Evolutionary conservation across 2,329 filamentous ascomycete species (phyloP), one percentile per base, ranked within the genome.

Genomic region (Xylaria sp.): DNA sequence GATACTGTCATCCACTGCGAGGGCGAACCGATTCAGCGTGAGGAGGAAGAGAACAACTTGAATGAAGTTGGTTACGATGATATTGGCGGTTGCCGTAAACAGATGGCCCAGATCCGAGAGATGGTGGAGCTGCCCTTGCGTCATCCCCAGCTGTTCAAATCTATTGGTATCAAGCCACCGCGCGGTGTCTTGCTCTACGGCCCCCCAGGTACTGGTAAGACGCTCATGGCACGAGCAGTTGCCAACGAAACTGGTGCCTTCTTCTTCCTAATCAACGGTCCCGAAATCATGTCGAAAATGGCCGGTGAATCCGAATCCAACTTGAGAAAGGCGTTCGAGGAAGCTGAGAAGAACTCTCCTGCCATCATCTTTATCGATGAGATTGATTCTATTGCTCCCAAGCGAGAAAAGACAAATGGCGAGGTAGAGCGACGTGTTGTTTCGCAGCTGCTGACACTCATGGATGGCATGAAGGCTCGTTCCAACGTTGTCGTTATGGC

Each of bases 241-340:
- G 96, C 96, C 83, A 98, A 98, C 84, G 96, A 98, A 87, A 98
- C 96, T 41, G 96, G 96, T 78, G 95, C 95, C 58, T 98, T 98
- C 87, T 99, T 99, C 87, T 98, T 99, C 90, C 85, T 98, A 73
- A 98, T 99, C 89, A 98, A 98, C 84, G 95, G 96, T 74, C 96
- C 96, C 62, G 96, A 98, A 82, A 98, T 99, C 86, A 98, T 99
- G 96, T 98, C 95, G 69, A 98, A 98, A 90, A 98, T 98, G 96
- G 96, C 96, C 69, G 96, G 96, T 89, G 96, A 99, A 84, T 98
- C 96, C 69, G 96, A 98, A 83, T 98, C 95, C 69, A 98, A 98
- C 82, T 84, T 99, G 75, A 92, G 96, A 78, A 98, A 98, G 85
- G 96, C 96, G n/a, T 99, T 99, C 78, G 96, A 98, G 82, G 96